Conservation (phyloP, 768 basidiomycete species). For the Leccinum incarnatum region DNA sequence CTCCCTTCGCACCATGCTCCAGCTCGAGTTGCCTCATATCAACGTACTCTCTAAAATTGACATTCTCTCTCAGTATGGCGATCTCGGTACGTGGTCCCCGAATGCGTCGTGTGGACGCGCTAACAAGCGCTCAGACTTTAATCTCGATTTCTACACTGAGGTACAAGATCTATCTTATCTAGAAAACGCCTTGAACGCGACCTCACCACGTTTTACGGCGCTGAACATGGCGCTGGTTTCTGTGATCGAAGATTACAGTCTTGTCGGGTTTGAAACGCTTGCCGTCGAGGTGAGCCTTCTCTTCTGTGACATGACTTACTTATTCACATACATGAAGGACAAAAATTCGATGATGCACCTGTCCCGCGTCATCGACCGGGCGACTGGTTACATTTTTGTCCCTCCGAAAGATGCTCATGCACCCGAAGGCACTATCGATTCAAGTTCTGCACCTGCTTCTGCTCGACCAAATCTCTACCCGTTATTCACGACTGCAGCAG, state of each 20-base stretch:
- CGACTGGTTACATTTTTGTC: constrained; percentile 88
- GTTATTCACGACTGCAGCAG: constrained; percentile 65
- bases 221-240: constrained; percentile 90
- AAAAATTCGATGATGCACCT: constrained; percentile 93
- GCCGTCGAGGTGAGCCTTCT: constrained; percentile 76
- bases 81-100: constrained; percentile 62
- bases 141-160: constrained; percentile 96
- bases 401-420: constrained; percentile 44
- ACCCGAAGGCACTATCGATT: constrained; percentile 32
- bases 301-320: background rate
- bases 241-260: constrained; percentile 87
- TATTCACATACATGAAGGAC: constrained; percentile 51
- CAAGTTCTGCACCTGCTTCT: constrained; percentile 35
- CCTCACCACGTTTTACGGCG: constrained; percentile 67
- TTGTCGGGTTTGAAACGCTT: constrained; percentile 95
- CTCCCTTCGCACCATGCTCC: constrained; percentile 95
- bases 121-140: constrained; percentile 67
- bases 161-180: constrained; percentile 94
- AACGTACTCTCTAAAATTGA: constrained; percentile 98
- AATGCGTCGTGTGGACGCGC: background rate
- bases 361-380: constrained; percentile 80
- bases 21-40: constrained; percentile 95
- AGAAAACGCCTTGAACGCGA: constrained; percentile 63
- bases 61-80: constrained; percentile 84
- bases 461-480: constrained; percentile 62